phyloP scores from a whole-genome alignment of 495 filamentous ascomycete species.

The Tetracladium setigerum region DNA sequence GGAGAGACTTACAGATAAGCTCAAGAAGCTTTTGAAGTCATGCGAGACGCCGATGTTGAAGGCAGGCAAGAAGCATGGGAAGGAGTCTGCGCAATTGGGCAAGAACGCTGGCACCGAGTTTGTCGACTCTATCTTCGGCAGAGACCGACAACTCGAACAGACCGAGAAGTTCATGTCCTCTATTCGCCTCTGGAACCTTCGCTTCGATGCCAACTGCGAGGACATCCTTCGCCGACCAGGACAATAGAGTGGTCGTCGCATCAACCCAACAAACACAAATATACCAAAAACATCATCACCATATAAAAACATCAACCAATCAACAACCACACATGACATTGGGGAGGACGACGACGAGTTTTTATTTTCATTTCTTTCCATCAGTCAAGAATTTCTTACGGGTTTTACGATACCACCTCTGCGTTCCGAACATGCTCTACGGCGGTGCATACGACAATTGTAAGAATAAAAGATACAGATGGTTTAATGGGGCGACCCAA shows the following conservation, averaged over 20 bases:
- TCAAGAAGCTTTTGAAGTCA: conserved; percentile 78
- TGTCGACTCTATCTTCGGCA: conserved; percentile 92
- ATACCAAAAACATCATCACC: no score
- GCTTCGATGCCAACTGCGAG: conserved; percentile 96
- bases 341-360: no score
- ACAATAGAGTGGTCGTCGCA: conserved; percentile 9
- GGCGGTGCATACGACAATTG: no score
- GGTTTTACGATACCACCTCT: no score
- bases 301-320: no score
- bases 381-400: no score
- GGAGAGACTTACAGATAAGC: conserved; percentile 77
- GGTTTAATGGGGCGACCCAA: no score
- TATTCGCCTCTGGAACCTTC: conserved; percentile 87
- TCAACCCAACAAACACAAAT: no score
- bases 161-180: conserved; percentile 95
- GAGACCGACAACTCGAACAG: conserved; percentile 81
- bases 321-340: no score
- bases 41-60: conserved; percentile 87
- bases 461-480: no score
- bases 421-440: no score
- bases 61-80: conserved; percentile 47
- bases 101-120: conserved; percentile 93
- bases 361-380: no score
- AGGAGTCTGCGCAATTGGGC: conserved; percentile 70
- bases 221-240: conserved; percentile 53